Evolutionary conservation across 805 yeast genomes (phyloP), one percentile per base, ranked within the genome.

Genomic region (Barnettozyma wickerhamii): DNA sequence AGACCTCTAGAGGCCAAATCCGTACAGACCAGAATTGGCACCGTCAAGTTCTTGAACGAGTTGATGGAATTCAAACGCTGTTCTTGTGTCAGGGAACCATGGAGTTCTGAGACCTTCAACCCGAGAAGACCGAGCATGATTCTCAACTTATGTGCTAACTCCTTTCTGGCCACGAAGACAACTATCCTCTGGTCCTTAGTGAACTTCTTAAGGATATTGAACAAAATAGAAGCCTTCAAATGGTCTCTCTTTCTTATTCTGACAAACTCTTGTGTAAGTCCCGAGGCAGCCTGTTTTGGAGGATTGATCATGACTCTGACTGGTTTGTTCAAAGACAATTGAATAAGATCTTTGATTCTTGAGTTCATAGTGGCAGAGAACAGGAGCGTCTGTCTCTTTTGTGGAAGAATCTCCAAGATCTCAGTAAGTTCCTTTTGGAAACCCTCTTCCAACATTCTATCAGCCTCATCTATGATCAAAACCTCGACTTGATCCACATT

Each of bases 361-460:
- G 95, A 87, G 63, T 89, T 93, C 98, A 93, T 93, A 7, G 99
- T 93, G 34, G 99, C 99, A 27, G 99, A 93, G 56, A 90, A 93
- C 53, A 93, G 68, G 69, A 93, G 66, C 0, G 97, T 91, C 66
- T 93, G 99, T 62, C 98, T 80, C 65, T 87, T 87, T 37, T 81
- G 76, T 21, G 99, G 99, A 49, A 95, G 71, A 40, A 91, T 70
- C 12, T 84, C 75, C 64, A 93, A 74, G 45, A 93, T 91, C 62
- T 93, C 99, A 15, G 88, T 83, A 51, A 93, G 71, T 65, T 93
- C 99, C 39, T 81, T 87, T 64, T 90, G 96, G 77, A 93, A 93
- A 58, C 99, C 99, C 66, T 93, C 99, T 62, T 93, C 99, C 53
- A 93, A 74, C 98, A 93, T 93, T 69, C 99, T 81, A 73, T 93